A percentile compares a stretch with the other conserved stretches of the same genome.
These are phyloP conservation scores for Camellia lanceoleosa DNA, from an alignment of 148 eudicot genomes.

Conservation along the genomic window DNA sequence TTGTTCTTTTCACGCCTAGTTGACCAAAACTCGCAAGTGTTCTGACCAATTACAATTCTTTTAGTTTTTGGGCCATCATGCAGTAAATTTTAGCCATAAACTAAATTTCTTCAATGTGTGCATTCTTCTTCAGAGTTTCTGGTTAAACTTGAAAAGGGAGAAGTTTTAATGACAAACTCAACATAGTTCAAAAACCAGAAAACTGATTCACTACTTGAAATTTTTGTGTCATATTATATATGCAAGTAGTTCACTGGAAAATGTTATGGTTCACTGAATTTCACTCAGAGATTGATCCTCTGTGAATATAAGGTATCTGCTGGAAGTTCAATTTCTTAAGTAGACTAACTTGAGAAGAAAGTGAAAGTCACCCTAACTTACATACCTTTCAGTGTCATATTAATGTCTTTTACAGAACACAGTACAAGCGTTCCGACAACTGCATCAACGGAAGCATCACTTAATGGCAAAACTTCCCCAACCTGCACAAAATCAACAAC, in stretches of 20 bases:
- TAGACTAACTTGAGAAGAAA: background rate
- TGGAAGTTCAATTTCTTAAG: background rate
- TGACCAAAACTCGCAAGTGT: no score
- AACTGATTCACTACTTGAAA: background rate
- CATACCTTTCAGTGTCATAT: slow-evolving; percentile 60
- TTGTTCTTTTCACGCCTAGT: no score
- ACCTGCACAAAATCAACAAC: slow-evolving; percentile 44
- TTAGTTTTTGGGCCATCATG: background rate
- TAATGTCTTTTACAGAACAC: no score
- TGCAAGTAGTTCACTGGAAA: background rate
- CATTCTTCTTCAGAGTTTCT: no score
- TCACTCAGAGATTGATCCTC: background rate
- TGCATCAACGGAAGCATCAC: slow-evolving; percentile 86
- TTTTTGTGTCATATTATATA: background rate
- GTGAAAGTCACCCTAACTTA: no score
- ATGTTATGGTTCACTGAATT: background rate
- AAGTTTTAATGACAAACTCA: no score
- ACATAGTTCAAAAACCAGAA: background rate
- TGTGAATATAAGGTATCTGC: background rate
- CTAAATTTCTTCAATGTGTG: no score
- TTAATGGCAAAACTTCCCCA: slow-evolving; percentile 78
- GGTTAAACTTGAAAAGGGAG: no score
- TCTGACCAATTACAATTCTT: background rate
- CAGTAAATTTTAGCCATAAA: background rate
- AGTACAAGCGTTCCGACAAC: slow-evolving; percentile 95